These are phyloP conservation scores for Wickerhamomyces alni DNA, from an alignment of 805 yeast species.

Conservation along the genomic window DNA sequence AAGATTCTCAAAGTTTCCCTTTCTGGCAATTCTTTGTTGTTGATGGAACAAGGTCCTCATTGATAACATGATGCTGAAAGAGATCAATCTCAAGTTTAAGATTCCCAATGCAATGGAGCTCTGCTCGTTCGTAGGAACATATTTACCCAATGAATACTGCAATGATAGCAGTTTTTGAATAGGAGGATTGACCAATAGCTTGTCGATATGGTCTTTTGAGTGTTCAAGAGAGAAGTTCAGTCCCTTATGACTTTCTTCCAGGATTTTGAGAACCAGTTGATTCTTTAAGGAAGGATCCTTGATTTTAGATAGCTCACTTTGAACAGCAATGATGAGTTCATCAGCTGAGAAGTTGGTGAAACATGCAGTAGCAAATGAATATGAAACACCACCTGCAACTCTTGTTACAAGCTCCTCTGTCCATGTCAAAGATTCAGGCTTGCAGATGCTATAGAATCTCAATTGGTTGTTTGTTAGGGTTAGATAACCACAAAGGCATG, in stretches of 20 bases:
- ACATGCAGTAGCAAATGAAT: conserved; percentile 64
- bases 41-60: conserved; percentile 58
- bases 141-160: conserved; percentile 59
- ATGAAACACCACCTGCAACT: conserved; percentile 56
- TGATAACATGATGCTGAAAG: conserved; percentile 63
- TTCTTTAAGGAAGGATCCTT: conserved; percentile 21
- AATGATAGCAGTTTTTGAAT: conserved; percentile 66
- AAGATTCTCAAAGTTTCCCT: conserved; percentile 31
- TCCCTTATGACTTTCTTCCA: conserved; percentile 69
- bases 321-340: conserved; percentile 57
- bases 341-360: conserved; percentile 62
- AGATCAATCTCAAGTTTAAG: conserved; percentile 61
- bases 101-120: conserved; percentile 40
- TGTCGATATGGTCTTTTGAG: conserved; percentile 70
- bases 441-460: conserved; percentile 8
- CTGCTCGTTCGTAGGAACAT: conserved; percentile 13
- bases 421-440: conserved; percentile 1
- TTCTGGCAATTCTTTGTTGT: conserved; percentile 52
- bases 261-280: conserved; percentile 35
- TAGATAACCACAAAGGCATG: conserved; percentile 40
- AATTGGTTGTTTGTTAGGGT: conserved; percentile 22
- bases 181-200: conserved; percentile 69
- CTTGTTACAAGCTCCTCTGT: conserved; percentile 15
- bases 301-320: conserved; percentile 34
- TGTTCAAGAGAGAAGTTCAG: conserved; percentile 67